A percentile compares a stretch with the other conserved stretches of the same genome.
phyloP scores from a whole-genome alignment of 164 flowering plant species.

The Dillenia turbinata region DNA sequence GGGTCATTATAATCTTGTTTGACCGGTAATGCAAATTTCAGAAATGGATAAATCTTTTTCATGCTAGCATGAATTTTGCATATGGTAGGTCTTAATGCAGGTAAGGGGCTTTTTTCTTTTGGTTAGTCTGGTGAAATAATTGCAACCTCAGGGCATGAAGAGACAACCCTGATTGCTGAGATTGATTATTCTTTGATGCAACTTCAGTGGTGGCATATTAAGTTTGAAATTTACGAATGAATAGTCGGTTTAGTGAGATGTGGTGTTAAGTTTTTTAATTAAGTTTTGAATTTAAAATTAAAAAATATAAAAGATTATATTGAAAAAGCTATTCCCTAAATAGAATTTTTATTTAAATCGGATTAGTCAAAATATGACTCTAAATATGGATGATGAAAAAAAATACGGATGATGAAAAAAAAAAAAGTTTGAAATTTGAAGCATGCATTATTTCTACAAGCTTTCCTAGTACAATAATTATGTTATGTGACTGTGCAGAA shows the following conservation, averaged over 20 bases:
- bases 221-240: too few relatives aligned
- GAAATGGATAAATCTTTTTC: not conserved
- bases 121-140: conserved; percentile 34
- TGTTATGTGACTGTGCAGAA: conserved; percentile 17
- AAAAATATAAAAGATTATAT: too few relatives aligned
- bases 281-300: too few relatives aligned
- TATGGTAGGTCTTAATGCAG: not conserved
- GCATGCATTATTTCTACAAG: not conserved
- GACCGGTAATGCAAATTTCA: conserved; percentile 23
- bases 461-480: not conserved
- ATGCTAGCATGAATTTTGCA: not conserved
- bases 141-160: conserved; percentile 36
- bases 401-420: too few relatives aligned
- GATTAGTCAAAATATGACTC: too few relatives aligned
- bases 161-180: conserved; percentile 32
- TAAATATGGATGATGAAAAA: too few relatives aligned
- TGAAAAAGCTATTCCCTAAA: too few relatives aligned
- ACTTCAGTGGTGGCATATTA: conserved; percentile 17
- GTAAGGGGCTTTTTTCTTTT: not conserved
- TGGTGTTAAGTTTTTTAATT: too few relatives aligned
- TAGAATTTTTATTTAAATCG: too few relatives aligned
- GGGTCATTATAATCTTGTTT: conserved; percentile 45
- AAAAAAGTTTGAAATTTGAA: not conserved
- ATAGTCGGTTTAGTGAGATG: too few relatives aligned
- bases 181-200: conserved; percentile 33